These are phyloP conservation scores for Aureobasidium namibiae DNA, from an alignment of 2,329 filamentous ascomycete genomes.

Conservation along the genomic window DNA sequence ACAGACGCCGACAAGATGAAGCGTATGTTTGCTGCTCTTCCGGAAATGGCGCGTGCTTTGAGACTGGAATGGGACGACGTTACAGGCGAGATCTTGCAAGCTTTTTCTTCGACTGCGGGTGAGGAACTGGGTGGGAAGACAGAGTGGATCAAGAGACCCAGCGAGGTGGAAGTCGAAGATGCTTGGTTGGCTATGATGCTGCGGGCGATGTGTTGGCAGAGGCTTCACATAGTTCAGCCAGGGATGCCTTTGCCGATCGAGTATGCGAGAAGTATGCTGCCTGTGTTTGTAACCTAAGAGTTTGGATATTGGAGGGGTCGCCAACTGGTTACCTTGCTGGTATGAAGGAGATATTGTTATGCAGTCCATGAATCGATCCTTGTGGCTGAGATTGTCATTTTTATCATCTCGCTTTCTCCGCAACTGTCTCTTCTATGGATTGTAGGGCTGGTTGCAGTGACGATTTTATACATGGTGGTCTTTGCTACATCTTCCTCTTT, in stretches of 20 bases:
- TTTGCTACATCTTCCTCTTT: background rate
- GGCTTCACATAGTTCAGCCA: constrained; percentile 5
- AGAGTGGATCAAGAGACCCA: background rate
- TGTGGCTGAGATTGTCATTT: too few relatives aligned
- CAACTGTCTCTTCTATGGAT: too few relatives aligned
- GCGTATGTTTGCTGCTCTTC: background rate
- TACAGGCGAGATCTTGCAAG: background rate
- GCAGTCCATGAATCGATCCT: background rate
- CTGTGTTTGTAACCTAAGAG: constrained; percentile 6
- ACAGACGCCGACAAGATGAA: constrained; percentile 9
- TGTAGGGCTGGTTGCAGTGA: background rate
- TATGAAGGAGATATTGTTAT: background rate
- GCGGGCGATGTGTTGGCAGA: constrained; percentile 11
- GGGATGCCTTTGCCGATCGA: background rate
- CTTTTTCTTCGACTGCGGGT: background rate
- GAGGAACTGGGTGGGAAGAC: background rate
- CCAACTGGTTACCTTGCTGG: background rate
- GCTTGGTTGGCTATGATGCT: constrained; percentile 11
- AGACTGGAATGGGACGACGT: background rate
- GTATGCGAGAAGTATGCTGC: constrained; percentile 7
- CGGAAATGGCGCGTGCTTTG: background rate
- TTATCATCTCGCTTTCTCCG: too few relatives aligned
- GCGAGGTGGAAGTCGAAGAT: background rate
- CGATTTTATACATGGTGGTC: background rate
- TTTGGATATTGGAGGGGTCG: background rate